Evolutionary conservation across 2,329 filamentous ascomycete genomes (phyloP).

Genomic region (Xylaria multiplex): DNA sequence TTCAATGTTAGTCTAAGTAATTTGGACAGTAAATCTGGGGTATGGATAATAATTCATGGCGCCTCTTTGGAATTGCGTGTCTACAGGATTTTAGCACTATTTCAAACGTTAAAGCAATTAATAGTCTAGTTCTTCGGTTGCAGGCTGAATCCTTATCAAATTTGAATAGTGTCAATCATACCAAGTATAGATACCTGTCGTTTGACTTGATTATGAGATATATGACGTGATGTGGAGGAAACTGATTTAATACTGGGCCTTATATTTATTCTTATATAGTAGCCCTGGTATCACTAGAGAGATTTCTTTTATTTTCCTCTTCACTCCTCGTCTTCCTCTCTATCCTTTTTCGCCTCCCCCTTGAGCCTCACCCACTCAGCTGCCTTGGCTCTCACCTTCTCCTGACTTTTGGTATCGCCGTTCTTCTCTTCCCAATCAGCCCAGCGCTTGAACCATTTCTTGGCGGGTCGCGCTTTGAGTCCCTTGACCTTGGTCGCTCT

Average conservation of each 20-base stretch:
- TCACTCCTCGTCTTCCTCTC: conserved; percentile 49
- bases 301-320: not conserved
- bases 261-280: not conserved
- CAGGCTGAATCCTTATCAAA: not conserved
- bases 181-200: not conserved
- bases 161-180: not conserved
- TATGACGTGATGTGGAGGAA: too few relatives aligned
- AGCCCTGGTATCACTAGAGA: conserved; percentile 26
- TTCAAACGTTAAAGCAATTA: not conserved
- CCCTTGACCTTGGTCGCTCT: conserved; percentile 74
- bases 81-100: not conserved
- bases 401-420: conserved; percentile 75
- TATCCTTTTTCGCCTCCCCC: conserved; percentile 52
- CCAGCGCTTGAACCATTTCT: conserved; percentile 93
- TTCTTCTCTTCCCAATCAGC: conserved; percentile 83
- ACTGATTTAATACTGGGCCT: not conserved
- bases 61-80: not conserved
- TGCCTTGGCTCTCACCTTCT: conserved; percentile 76
- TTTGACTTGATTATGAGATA: not conserved
- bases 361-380: conserved; percentile 72
- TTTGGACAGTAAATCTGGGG: conserved; percentile 8
- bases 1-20: conserved; percentile 8
- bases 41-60: conserved; percentile 1
- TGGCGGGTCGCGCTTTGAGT: conserved; percentile 83
- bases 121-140: not conserved